A percentile compares a stretch with the other conserved stretches of the same genome.
phyloP scores from a whole-genome alignment of 2,329 filamentous ascomycete species.

The Thermomyces lanuginosus region DNA sequence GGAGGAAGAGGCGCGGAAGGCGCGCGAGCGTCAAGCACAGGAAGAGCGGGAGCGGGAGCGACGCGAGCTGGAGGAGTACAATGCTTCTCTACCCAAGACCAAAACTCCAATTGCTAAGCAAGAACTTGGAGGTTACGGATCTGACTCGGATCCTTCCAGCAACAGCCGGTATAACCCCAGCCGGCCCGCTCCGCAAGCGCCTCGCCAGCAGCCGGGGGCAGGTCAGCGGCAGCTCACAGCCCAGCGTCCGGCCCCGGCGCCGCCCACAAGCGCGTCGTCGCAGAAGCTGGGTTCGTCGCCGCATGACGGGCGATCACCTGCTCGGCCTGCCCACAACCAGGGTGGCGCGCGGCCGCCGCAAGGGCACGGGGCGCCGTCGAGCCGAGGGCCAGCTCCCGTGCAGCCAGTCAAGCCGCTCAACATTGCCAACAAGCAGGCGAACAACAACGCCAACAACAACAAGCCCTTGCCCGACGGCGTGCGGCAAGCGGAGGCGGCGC shows the following conservation, averaged over 20 bases:
- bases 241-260: constrained; percentile 67
- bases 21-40: too few relatives aligned
- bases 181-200: constrained; percentile 67
- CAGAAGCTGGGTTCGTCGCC: constrained; percentile 12
- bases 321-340: constrained; percentile 29
- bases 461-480: constrained; percentile 44
- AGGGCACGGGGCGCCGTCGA: constrained; percentile 35
- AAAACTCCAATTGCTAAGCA: constrained; percentile 72
- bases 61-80: constrained; percentile 72
- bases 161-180: constrained; percentile 61
- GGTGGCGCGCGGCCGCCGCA: constrained; percentile 23
- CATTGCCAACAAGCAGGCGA: constrained; percentile 48
- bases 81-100: constrained; percentile 70
- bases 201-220: constrained; percentile 38
- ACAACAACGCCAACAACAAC: constrained; percentile 31
- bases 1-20: constrained; percentile 38
- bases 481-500: constrained; percentile 75
- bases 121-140: constrained; percentile 60
- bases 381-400: constrained; percentile 41
- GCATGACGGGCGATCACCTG: constrained; percentile 20
- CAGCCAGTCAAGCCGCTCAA: constrained; percentile 60
- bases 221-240: constrained; percentile 44
- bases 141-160: constrained; percentile 30
- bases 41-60: constrained; percentile 56
- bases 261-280: constrained; percentile 33